A percentile compares a stretch with the other conserved stretches of the same genome.
These are phyloP conservation scores for Anastatica hierochuntica DNA, from an alignment of 345 rosid genomes.

Conservation along the genomic window DNA sequence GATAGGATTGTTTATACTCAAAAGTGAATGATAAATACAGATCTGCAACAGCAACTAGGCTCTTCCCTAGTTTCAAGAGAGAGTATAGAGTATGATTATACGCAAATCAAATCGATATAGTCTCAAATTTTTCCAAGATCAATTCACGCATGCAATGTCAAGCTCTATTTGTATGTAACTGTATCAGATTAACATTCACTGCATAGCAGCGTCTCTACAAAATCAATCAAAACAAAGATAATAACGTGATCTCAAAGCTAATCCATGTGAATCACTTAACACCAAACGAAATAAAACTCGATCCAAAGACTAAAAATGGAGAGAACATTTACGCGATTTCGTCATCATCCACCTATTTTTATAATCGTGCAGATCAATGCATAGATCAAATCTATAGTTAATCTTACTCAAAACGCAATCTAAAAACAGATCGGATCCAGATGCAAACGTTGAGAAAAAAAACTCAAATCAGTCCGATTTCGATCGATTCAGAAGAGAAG, in stretches of 20 bases:
- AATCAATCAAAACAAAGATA: no score
- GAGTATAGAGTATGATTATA: background rate
- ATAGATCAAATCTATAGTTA: background rate
- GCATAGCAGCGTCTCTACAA: background rate
- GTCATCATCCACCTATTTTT: background rate
- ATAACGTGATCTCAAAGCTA: background rate
- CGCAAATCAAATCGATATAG: background rate
- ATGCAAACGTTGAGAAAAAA: background rate
- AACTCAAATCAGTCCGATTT: background rate
- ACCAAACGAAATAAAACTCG: background rate
- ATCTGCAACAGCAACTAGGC: background rate
- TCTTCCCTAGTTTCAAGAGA: background rate
- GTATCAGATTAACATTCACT: background rate
- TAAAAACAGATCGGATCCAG: slow-evolving; percentile 16
- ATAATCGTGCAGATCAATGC: slow-evolving; percentile 7
- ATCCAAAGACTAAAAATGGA: background rate
- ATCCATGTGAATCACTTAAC: no score
- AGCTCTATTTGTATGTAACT: background rate
- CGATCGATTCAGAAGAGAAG: background rate
- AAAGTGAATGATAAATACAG: background rate
- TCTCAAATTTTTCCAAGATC: background rate
- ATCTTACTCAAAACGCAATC: background rate
- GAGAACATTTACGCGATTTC: background rate
- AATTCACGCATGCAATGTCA: background rate
- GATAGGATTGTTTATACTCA: background rate